These are phyloP conservation scores for Colletotrichum siamense DNA, from an alignment of 2,329 filamentous ascomycete species.

Conservation along the genomic window DNA sequence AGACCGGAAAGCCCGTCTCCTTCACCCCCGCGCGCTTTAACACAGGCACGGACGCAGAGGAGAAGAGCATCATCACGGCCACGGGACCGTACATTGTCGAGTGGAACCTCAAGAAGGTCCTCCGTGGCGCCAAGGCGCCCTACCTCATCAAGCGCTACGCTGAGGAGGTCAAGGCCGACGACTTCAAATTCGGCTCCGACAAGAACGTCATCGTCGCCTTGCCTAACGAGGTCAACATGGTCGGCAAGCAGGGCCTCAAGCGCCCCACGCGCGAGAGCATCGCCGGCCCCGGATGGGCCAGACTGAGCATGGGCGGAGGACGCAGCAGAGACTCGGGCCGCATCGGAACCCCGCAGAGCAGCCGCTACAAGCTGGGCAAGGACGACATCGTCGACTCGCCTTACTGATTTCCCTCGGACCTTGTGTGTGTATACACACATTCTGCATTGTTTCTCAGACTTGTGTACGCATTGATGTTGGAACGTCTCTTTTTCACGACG, in stretches of 20 bases:
- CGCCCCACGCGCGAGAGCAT: conserved; percentile 94
- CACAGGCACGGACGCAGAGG: conserved; percentile 77
- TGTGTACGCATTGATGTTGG: neutral
- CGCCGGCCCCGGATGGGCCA: conserved; percentile 57
- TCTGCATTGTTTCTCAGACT: neutral
- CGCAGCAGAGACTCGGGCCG: conserved; percentile 53
- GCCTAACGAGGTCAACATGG: conserved; percentile 98
- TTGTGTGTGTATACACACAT: neutral
- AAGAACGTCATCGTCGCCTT: conserved; percentile 98
- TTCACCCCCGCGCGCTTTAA: conserved; percentile 97
- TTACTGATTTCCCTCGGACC: conserved; percentile 43
- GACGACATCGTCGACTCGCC: conserved; percentile 84
- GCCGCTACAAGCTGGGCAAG: conserved; percentile 75
- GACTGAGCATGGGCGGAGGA: conserved; percentile 45
- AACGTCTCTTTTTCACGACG: neutral
- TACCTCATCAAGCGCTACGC: conserved; percentile 97
- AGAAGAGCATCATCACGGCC: conserved; percentile 95
- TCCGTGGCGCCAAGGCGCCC: conserved; percentile 80
- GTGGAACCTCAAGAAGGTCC: conserved; percentile 91
- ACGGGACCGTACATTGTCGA: conserved; percentile 97
- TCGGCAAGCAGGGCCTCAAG: conserved; percentile 83
- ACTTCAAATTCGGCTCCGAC: conserved; percentile 96
- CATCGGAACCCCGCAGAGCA: conserved; percentile 58
- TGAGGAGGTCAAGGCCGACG: conserved; percentile 96
- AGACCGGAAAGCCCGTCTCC: conserved; percentile 83